A percentile compares a stretch with the other conserved stretches of the same genome.
phyloP scores from a whole-genome alignment of 345 rosid genomes.

The Arabidopsis arenosa region DNA sequence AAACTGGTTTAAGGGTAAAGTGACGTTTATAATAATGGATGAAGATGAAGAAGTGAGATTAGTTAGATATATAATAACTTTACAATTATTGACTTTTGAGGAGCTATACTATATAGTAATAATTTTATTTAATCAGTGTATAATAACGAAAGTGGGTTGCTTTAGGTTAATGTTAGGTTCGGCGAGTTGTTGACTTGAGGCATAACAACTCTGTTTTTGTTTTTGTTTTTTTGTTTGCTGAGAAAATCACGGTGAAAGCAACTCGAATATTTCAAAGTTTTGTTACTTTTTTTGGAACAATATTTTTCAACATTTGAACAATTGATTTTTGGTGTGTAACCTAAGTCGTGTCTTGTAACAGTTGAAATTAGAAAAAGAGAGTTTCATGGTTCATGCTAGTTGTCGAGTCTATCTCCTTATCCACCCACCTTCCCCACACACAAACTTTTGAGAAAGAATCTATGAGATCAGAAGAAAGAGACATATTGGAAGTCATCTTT shows the following conservation, averaged over 20 bases:
- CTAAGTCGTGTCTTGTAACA: constrained; percentile 36
- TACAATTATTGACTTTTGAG: constrained; percentile 36
- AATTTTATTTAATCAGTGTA: neutral
- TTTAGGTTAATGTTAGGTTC: constrained; percentile 51
- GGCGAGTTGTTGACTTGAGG: constrained; percentile 51
- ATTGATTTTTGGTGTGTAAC: constrained; percentile 4
- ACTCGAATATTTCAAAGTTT: neutral
- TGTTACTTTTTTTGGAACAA: constrained; percentile 26
- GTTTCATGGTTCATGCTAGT: constrained; percentile 29
- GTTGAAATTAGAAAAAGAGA: constrained; percentile 21
- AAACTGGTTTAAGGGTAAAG: constrained; percentile 39
- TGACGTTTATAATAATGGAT: constrained; percentile 26
- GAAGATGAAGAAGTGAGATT: constrained; percentile 37
- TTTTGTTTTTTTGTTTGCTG: constrained; percentile 10
- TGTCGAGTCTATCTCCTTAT: constrained; percentile 30
- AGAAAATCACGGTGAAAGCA: constrained; percentile 44
- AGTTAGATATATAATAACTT: constrained; percentile 28
- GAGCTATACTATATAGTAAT: constrained; percentile 10
- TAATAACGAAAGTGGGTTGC: constrained; percentile 35
- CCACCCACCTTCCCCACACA: constrained; percentile 19
- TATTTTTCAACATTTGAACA: constrained; percentile 23
- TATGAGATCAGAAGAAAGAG: constrained; percentile 29
- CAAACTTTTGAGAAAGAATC: constrained; percentile 1
- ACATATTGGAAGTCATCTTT: neutral
- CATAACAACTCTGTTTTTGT: constrained; percentile 42